Evolutionary conservation across 768 basidiomycete species (phyloP), one percentile per base, ranked within the genome.

Genomic region (Galerina sulciceps): DNA sequence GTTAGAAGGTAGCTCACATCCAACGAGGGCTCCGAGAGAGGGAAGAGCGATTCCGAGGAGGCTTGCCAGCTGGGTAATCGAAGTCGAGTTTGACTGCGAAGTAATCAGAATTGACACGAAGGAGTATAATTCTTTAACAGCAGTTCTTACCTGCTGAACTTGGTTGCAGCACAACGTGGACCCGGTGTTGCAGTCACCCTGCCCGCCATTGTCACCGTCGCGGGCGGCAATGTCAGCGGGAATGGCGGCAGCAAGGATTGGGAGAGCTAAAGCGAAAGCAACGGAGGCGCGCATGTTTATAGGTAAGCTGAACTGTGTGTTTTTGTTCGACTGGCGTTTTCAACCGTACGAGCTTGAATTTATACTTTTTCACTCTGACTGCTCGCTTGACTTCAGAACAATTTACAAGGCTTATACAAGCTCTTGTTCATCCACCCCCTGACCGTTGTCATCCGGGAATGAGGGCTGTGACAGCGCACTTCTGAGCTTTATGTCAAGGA

Each of bases 141-240:
- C 15, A 18, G 15, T 10, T 17, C 53, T 53, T 45, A 67, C 61
- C 38, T 34, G 37, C 46, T 64, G 63, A 36, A 58, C 43, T 44
- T 44, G 17, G 59, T 65, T 65, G 61, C 67, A 68, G 67, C 65
- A 68, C 47, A 41, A 23, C 14, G 61, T 57, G 20, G 44, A 18
- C 2, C 65, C 67, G 36, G 63, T 66, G 59, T 68, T 60, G 46
- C 67, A 66, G 55, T 59, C 56, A 18, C 60, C 57, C 8, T 31
- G 26, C 5, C 26, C 26, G 26, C 26, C 26, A 31, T 31, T 31
- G 26, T 31, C 26, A 8, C 26, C 26, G 38, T 57, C 45, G 36
- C 57, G 44, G 23, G 34, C 36, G 44, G 54, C 18, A 26, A 31
- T 31, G 26, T 31, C 26, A 31, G 26, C 26, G 26, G 55, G 42